Base-by-base conservation (phyloP, 371 early-diverging fungal species). In the Choanephora cucurbitarum region DNA sequence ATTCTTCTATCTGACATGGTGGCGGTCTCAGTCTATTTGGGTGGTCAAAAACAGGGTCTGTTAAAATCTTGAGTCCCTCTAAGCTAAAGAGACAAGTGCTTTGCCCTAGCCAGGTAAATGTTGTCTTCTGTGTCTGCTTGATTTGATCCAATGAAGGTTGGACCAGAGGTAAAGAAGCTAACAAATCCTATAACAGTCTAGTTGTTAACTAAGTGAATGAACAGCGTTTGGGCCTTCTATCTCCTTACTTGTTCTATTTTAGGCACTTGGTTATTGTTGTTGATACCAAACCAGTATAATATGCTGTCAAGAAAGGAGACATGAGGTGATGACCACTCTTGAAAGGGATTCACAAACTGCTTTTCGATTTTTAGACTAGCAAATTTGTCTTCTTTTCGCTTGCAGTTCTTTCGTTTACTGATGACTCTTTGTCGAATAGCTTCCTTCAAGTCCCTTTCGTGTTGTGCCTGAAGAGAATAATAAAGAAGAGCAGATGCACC, bases 281-380 rank as follows among this genome's bases (percentile, higher is more conserved):
- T 47, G 19, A 52, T 48, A 13, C 60, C 52, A 33, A 82, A 42
- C 73, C 79, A 80, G 15, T 78, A 69, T 19, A 80, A 64, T 4
- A 75, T 57, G 1, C 77, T 75, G 53, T 84, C 78, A 57, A 75
- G 64, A 58, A 60, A 60, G 0, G 62, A 55, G 0, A 67, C 59
- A 13, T 13, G 24, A 18, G 60, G 52, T 49, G 77, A 74, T 42
- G 73, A 46, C 84, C 84, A 86, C 66, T 86, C 83, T 41, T 67
- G 50, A 60, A 83, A 86, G 15, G 87, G 87, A 55, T 86, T 86
- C 9, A 82, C 81, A 69, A 69, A 86, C 17, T 77, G 70, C 3
- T 81, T 77, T 34, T 81, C 80, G 2, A 86, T 73, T 55, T 76
- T 76, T 5, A 79, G 61, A 52, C 72, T 74, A 5, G 77, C 72